Base-by-base conservation (phyloP, 306 rosid species). In the Dicorynia guianensis region DNA sequence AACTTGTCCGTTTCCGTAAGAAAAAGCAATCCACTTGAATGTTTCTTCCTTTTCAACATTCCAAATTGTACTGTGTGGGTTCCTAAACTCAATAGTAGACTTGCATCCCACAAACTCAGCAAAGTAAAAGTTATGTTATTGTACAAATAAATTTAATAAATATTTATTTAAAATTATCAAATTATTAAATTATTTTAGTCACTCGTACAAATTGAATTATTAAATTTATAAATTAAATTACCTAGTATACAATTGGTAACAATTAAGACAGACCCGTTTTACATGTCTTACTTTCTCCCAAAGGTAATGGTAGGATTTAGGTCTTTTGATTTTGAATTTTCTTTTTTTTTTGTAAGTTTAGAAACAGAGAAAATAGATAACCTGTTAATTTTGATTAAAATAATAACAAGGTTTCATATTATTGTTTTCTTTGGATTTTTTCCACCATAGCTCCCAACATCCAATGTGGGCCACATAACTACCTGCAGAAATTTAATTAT, bases 51-150 rank as follows among this genome's bases (percentile, higher is more conserved):
- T 25, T 25, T 25, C 30, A 64, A 34, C 44, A 33, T 48, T 56
- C 17, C 30, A 1, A 25, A 1, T 25, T 57, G 30, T 56, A 57
- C 59, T 66, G 15, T 38, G 52, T 65, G 87, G 87, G 70, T 74
- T 83, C 83, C 87, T 1, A 25, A 75, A 57, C 35, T 74, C 65
- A 47, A 68, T 70, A 70, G 42, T 60, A 3, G 44, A 53, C n/a
- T n/a, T n/a, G n/a, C n/a, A n/a, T n/a, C n/a, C n/a, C n/a, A n/a
- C n/a, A n/a, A n/a, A n/a, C n/a, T n/a, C n/a, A n/a, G n/a, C n/a
- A n/a, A n/a, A n/a, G n/a, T n/a, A n/a, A n/a, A n/a, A n/a, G n/a
- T n/a, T n/a, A n/a, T n/a, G n/a, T n/a, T n/a, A n/a, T n/a, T n/a
- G n/a, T n/a, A n/a, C n/a, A n/a, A n/a, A n/a, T n/a, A n/a, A n/a